A percentile compares a stretch with the other conserved stretches of the same genome.
phyloP scores from a whole-genome alignment of 805 yeast species.

The Scheffersomyces spartinae region DNA sequence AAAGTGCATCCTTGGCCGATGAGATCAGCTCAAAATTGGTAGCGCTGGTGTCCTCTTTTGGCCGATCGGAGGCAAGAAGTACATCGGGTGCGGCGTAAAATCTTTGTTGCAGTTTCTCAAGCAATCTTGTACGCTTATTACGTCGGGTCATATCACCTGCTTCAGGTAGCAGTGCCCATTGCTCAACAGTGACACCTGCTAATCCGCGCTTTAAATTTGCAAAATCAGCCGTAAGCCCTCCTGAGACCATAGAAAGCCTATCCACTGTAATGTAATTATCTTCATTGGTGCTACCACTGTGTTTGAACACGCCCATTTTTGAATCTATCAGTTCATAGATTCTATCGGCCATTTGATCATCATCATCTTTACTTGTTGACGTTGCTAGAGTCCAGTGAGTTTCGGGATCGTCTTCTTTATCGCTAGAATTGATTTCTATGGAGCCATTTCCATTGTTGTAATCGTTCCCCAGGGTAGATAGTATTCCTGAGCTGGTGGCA shows the following conservation, averaged over 20 bases:
- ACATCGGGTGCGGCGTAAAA: slow-evolving; percentile 79
- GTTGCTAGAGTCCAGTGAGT: too few relatives aligned
- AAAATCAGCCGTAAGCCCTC: slow-evolving; percentile 44
- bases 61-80: slow-evolving; percentile 26
- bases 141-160: slow-evolving; percentile 77
- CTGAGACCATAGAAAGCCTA: too few relatives aligned
- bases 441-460: too few relatives aligned
- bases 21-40: slow-evolving; percentile 44
- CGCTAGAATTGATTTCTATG: too few relatives aligned
- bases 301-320: slow-evolving; percentile 16
- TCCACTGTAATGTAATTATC: slow-evolving; percentile 9
- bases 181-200: slow-evolving; percentile 44
- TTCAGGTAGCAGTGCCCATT: slow-evolving; percentile 81
- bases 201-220: slow-evolving; percentile 57
- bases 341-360: slow-evolving; percentile 69
- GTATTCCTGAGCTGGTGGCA: too few relatives aligned
- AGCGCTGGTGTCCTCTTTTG: slow-evolving; percentile 7
- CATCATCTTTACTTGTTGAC: slow-evolving; percentile 23
- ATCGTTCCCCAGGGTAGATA: too few relatives aligned
- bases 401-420: slow-evolving; percentile 12
- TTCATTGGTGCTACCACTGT: slow-evolving; percentile 2
- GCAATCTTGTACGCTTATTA: slow-evolving; percentile 60
- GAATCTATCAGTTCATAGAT: slow-evolving; percentile 59
- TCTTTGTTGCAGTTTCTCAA: slow-evolving; percentile 52
- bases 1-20: slow-evolving; percentile 49